A percentile compares a stretch with the other conserved stretches of the same genome.
Conservation (phyloP, 2,329 filamentous ascomycete species). For the Cordyceps tenuipes region DNA sequence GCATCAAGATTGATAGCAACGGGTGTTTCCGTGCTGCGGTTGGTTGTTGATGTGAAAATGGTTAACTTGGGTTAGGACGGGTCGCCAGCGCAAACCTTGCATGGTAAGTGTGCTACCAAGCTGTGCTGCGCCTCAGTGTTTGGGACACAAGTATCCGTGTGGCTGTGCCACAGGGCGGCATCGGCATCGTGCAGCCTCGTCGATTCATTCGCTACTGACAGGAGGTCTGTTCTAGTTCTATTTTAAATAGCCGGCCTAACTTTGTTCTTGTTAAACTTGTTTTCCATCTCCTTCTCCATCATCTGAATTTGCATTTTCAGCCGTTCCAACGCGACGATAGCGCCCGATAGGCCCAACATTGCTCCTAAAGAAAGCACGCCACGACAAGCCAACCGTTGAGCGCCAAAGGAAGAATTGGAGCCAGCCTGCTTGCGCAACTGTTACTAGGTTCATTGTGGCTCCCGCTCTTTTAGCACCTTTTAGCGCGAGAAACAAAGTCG, state of each 20-base stretch:
- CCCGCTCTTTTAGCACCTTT: neutral
- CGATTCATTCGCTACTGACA: neutral
- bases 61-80: neutral
- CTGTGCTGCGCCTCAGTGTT: neutral
- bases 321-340: neutral
- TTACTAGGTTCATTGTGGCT: too few relatives aligned
- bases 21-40: neutral
- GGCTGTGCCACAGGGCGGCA: neutral
- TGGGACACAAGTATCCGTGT: neutral
- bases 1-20: constrained; percentile 4
- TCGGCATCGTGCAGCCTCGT: neutral
- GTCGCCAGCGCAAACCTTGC: constrained; percentile 4
- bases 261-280: neutral
- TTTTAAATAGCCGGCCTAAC: neutral
- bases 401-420: neutral
- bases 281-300: neutral
- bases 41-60: neutral
- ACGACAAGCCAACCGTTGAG: neutral
- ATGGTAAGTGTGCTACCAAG: neutral
- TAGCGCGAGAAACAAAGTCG: neutral
- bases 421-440: neutral
- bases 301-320: neutral
- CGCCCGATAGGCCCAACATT: neutral
- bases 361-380: constrained; percentile 1
- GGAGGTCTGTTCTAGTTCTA: neutral